Conservation (phyloP, 1,284 basidiomycete species). For the Prillingera fragicola region DNA sequence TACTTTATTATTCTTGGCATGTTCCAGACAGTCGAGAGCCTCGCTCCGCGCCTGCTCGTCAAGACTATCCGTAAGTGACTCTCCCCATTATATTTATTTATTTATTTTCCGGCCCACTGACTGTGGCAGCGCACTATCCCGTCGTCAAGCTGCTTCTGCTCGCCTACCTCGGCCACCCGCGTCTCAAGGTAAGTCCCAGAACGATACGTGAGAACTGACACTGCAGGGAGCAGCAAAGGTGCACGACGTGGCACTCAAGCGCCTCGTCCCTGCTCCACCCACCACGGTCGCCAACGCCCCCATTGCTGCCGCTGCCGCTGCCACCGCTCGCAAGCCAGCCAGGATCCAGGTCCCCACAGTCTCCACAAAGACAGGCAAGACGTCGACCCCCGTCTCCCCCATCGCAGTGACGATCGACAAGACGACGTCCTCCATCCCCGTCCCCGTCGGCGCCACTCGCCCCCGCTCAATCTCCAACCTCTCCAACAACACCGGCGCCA, state of each 20-base stretch:
- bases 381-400: too few relatives aligned
- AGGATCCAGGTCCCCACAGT: too few relatives aligned
- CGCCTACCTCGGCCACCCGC: constrained; percentile 39
- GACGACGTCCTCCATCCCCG: not conserved
- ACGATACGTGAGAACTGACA: constrained; percentile 3
- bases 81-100: not conserved
- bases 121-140: constrained; percentile 37
- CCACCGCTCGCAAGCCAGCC: too few relatives aligned
- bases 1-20: constrained; percentile 42
- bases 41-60: constrained; percentile 10
- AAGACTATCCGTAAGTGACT: constrained; percentile 9
- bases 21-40: constrained; percentile 37
- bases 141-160: constrained; percentile 38
- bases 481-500: too few relatives aligned
- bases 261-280: too few relatives aligned
- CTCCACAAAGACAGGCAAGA: too few relatives aligned
- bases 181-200: constrained; percentile 24
- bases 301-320: too few relatives aligned
- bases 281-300: too few relatives aligned
- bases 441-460: not conserved
- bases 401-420: not conserved
- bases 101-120: not conserved
- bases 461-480: too few relatives aligned
- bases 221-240: constrained; percentile 30
- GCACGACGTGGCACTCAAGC: constrained; percentile 22